A percentile compares a stretch with the other conserved stretches of the same genome.
These are phyloP conservation scores for Coprinopsis sp. DNA, from an alignment of 768 basidiomycete species.

Conservation along the genomic window DNA sequence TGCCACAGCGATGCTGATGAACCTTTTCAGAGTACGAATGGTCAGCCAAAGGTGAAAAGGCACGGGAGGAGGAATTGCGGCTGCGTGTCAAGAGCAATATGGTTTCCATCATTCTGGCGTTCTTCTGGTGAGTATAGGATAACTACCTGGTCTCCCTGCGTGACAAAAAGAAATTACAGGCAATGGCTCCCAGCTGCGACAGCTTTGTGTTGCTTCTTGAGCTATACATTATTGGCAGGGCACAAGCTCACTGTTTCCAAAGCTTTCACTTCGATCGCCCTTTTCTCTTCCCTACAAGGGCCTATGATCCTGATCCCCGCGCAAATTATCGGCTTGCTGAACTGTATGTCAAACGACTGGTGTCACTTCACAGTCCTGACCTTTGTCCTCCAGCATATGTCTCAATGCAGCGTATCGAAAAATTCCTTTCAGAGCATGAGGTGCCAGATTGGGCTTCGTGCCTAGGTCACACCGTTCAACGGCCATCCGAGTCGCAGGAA, in stretches of 20 bases:
- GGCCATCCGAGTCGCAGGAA: conserved; percentile 17
- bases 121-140: conserved; percentile 49
- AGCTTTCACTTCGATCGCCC: conserved; percentile 75
- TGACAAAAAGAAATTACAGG: conserved; percentile 33
- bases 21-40: conserved; percentile 50
- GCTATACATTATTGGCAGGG: conserved; percentile 62
- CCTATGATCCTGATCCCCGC: conserved; percentile 62
- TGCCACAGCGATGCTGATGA: background rate
- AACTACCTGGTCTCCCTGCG: background rate
- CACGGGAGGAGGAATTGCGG: conserved; percentile 58
- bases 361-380: conserved; percentile 4
- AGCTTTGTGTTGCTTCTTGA: conserved; percentile 57
- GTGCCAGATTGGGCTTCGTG: conserved; percentile 77
- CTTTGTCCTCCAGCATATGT: conserved; percentile 49
- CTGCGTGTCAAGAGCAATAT: conserved; percentile 66
- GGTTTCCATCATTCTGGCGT: conserved; percentile 56
- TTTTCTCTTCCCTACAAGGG: conserved; percentile 68
- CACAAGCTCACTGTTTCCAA: conserved; percentile 69
- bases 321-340: conserved; percentile 59
- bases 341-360: conserved; percentile 36
- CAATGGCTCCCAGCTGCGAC: conserved; percentile 71
- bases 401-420: conserved; percentile 77
- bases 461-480: conserved; percentile 23
- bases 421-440: conserved; percentile 67
- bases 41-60: conserved; percentile 46